A percentile compares a stretch with the other conserved stretches of the same genome.
phyloP scores from a whole-genome alignment of 371 early-diverging fungal species.

The Apophysomyces sp. region DNA sequence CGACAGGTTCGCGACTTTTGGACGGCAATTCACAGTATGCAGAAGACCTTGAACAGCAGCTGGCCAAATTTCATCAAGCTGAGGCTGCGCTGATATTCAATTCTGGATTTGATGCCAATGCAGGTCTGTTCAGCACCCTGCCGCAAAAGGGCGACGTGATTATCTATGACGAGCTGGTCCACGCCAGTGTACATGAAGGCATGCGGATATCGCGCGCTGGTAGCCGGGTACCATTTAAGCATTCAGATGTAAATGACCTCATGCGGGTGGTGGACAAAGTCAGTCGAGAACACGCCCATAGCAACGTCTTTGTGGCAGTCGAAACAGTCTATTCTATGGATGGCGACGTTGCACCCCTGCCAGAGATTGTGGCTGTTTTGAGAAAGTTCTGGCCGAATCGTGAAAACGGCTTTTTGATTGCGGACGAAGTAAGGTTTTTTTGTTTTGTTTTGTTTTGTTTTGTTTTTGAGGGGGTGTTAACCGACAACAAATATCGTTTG shows the following conservation, averaged over 20 bases:
- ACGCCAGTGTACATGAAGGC: conserved; percentile 86
- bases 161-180: conserved; percentile 74
- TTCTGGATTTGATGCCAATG: conserved; percentile 86
- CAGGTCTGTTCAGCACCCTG: conserved; percentile 63
- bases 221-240: conserved; percentile 52
- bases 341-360: conserved; percentile 74
- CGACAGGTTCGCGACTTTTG: conserved; percentile 78
- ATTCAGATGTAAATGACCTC: conserved; percentile 73
- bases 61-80: conserved; percentile 65
- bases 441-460: not conserved
- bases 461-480: not conserved
- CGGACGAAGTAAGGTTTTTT: conserved; percentile 56
- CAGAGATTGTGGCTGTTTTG: conserved; percentile 57
- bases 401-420: conserved; percentile 57
- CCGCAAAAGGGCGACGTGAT: conserved; percentile 69
- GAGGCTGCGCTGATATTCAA: conserved; percentile 74
- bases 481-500: not conserved
- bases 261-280: conserved; percentile 22
- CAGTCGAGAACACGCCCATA: conserved; percentile 10
- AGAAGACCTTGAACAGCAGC: conserved; percentile 55
- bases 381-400: conserved; percentile 40
- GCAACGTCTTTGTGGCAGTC: conserved; percentile 71
- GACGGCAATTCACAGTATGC: conserved; percentile 72
- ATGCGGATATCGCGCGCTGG: conserved; percentile 61
- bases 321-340: conserved; percentile 88